Evolutionary conservation across 257 asterid species (phyloP), one percentile per base, ranked within the genome.

Genomic region (Przewalskia tangutica): DNA sequence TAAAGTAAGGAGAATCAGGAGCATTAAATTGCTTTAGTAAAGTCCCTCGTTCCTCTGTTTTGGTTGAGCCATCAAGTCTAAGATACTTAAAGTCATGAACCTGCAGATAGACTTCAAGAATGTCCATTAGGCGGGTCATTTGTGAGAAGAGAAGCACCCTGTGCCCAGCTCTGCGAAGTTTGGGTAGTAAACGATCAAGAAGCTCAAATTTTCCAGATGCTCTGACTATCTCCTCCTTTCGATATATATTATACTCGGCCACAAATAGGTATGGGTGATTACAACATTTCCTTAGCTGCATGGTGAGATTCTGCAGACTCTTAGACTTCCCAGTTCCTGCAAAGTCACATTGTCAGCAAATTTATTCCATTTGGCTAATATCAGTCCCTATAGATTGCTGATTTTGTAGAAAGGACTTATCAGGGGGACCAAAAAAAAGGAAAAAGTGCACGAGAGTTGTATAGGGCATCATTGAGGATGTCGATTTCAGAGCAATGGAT

Each of bases 271-370:
- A 94, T 0, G 99, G 99, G 82, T 96, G 99, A 87, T 96, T 96
- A 85, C 99, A 96, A 71, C 99, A 96, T 85, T 96, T 96, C 27
- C 98, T 86, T 20, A 96, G 97, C 85, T 96, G 99, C 97, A 96
- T 93, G 59, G 99, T 85, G 80, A 96, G 89, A 85, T 96, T 96
- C 83, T 90, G 94, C 77, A 96, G 89, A 77, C 95, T 90, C 89
- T 84, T 93, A 7, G 97, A 89, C 80, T 83, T 88, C 80, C 97
- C 97, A 83, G 85, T 90, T 77, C 97, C 99, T 95, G 92, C 87
- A 77, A 82, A 87, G 82, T 86, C 83, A 88, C 68, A 62, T 77
- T 18, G 67, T 76, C 80, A 82, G 80, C 55, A 83, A 82, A 59
- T 18, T 59, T 40, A 40, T 55, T 36, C 55, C 4, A 16, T 59